These are phyloP conservation scores for Didymella pomorum DNA, from an alignment of 2,329 filamentous ascomycete species.

Conservation along the genomic window DNA sequence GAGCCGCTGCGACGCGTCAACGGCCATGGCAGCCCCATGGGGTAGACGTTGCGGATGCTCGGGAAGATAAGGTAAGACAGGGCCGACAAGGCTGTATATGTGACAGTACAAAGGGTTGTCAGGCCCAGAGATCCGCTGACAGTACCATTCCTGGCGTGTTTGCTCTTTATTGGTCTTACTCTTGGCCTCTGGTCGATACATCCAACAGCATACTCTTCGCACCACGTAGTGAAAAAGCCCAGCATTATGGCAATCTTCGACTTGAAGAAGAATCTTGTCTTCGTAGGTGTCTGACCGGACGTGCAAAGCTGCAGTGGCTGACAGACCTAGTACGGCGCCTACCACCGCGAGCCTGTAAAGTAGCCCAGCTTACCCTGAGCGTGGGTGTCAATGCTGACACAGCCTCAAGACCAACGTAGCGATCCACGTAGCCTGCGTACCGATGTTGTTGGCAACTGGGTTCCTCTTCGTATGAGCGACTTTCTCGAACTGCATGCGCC, in stretches of 20 bases:
- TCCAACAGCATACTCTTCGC: background rate
- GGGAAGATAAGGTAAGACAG: constrained; percentile 4
- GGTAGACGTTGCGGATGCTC: constrained; percentile 6
- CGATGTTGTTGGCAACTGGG: constrained; percentile 73
- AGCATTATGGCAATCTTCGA: constrained; percentile 41
- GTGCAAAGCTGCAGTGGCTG: background rate
- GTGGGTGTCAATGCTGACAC: background rate
- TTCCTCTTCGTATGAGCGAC: constrained; percentile 70
- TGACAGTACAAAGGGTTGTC: background rate
- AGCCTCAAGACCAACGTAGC: constrained; percentile 69
- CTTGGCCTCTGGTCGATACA: constrained; percentile 3
- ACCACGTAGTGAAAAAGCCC: background rate
- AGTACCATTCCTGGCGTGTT: background rate
- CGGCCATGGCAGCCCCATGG: constrained; percentile 17
- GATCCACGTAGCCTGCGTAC: constrained; percentile 83
- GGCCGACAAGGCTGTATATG: background rate
- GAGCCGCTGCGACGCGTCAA: constrained; percentile 3
- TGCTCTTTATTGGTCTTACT: background rate
- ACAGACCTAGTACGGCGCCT: constrained; percentile 74
- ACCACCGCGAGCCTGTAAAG: constrained; percentile 74
- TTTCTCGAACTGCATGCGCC: background rate
- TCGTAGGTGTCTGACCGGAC: constrained; percentile 25
- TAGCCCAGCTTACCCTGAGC: background rate
- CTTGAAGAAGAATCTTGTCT: constrained; percentile 47
- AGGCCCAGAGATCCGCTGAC: background rate